Base-by-base conservation (phyloP, 257 asterid genomes). In the Fraxinus americana region DNA sequence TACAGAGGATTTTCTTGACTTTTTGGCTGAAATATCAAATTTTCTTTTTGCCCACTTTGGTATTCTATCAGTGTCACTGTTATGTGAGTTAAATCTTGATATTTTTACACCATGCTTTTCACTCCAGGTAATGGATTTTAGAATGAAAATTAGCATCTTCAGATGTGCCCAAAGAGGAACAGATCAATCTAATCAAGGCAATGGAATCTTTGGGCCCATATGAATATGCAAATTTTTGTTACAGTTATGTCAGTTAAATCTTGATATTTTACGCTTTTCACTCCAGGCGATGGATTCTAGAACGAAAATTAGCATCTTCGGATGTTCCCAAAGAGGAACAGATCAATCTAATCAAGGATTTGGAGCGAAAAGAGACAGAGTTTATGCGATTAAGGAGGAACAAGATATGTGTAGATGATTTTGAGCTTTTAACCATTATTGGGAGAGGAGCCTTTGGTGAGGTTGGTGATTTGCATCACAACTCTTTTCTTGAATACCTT, bases 371-470 rank as follows among this genome's bases (percentile, higher is more conserved):
- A 85, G 99, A 95, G 83, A 95, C 99, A 2, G 98, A 93, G 85
- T 95, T 83, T 86, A 95, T 95, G 94, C 88, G 99, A 83, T 83
- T 95, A 82, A 90, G 90, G 85, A 93, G 99, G 87, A 83, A 95
- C 89, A 95, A 95, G 85, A 93, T 95, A 80, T 91, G 97, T 65
- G 98, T 93, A 21, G 99, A 95, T 86, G 99, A 95, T 82, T 95
- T 95, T 81, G 99, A 93, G 88, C 97, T 89, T 82, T 92, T 95
- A 74, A 92, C 98, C 68, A 93, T 95, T 82, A 95, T 95, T 14
- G 98, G 99, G 35, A 95, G 97, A 76, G 99, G 99, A 80, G 99
- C 99, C 78, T 95, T 88, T 82, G 99, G 98, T 23, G 99, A 95
- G 98, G 97, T 94, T 82, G 86, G 94, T 81, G 66, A 87, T 88